phyloP scores from a whole-genome alignment of 768 basidiomycete genomes.

The Hydnomerulius pinastri region DNA sequence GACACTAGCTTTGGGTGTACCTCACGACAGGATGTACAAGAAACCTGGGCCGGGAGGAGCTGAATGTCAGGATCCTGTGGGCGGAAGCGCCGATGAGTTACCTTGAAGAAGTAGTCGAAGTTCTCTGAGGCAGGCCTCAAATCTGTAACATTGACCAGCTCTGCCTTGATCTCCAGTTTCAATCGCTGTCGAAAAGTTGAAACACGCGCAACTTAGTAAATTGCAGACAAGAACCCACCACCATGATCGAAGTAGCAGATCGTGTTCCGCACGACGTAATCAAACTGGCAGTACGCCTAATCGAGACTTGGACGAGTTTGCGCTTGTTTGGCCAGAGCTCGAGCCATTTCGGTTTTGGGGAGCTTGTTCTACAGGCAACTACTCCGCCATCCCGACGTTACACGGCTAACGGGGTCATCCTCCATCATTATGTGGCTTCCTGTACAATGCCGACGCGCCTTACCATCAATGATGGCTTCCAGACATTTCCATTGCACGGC shows the following conservation, averaged over 20 bases:
- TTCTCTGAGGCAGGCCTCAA: slow-evolving; percentile 63
- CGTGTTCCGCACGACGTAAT: background rate
- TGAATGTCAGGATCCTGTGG: slow-evolving; percentile 1
- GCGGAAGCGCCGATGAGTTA: slow-evolving; percentile 23
- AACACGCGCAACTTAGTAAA: background rate
- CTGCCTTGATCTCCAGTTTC: slow-evolving; percentile 71
- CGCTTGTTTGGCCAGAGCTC: slow-evolving; percentile 21
- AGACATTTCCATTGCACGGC: slow-evolving; percentile 30
- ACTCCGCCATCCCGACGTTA: background rate
- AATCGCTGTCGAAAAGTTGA: slow-evolving; percentile 44
- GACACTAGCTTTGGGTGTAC: slow-evolving; percentile 70
- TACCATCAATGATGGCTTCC: slow-evolving; percentile 6
- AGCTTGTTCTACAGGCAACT: background rate
- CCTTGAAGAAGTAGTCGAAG: slow-evolving; percentile 84
- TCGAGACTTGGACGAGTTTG: slow-evolving; percentile 18
- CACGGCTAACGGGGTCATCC: background rate
- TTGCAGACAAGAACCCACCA: slow-evolving; percentile 42
- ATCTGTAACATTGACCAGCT: slow-evolving; percentile 76
- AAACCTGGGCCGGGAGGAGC: slow-evolving; percentile 48
- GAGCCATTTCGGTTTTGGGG: background rate
- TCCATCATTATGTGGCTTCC: slow-evolving; percentile 21
- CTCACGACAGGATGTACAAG: slow-evolving; percentile 81
- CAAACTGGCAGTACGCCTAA: background rate
- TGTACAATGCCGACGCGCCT: slow-evolving; percentile 17
- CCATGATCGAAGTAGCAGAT: slow-evolving; percentile 39